Base-by-base conservation (phyloP, 2,329 filamentous ascomycete species). In the Moelleriella libera region DNA sequence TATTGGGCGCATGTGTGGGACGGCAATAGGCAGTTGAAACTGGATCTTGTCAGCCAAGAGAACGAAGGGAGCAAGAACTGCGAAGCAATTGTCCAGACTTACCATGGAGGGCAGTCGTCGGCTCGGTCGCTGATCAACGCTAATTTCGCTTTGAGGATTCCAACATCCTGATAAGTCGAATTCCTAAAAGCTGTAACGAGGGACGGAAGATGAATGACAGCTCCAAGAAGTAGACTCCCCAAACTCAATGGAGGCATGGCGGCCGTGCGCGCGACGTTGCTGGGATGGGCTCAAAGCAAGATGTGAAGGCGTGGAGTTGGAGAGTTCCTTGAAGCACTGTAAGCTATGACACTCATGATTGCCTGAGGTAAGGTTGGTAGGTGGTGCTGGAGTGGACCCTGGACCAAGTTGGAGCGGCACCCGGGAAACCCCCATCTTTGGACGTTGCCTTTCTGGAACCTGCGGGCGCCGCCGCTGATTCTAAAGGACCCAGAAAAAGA, bases 21-120 rank as follows among this genome's bases (percentile, higher is more conserved):
- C 30, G 92, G 89, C 12, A 98, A 78, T 49, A 96, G 85, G 69
- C 92, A 98, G 76, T 98, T 97, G 75, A 98, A 98, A 71, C 92
- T 90, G 54, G 57, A 58, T 8, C 14, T 9, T 41, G 31, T 47
- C 68, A 70, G 21, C 21, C 21, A 21, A 21, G 21, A 21, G 21
- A 21, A 21, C 21, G 21, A 21, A 21, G 21, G 21, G 21, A 21
- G 21, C 21, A 21, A 21, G 21, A 21, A 21, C 21, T 3, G 21
- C 21, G 58, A 49, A 53, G 45, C 55, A 48, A 28, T 4, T 9
- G 5, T 28, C 6, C 14, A 37, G 10, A 11, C 68, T 55, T 65
- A 84, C 80, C 81, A 92, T 59, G 86, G 86, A 47, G 86, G 86
- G 61, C 87, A 92, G 58, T 83, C 79, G 52, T 77, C 76, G 6